phyloP scores from a whole-genome alignment of 2,329 filamentous ascomycete genomes.

The Sphaerulina musiva region DNA sequence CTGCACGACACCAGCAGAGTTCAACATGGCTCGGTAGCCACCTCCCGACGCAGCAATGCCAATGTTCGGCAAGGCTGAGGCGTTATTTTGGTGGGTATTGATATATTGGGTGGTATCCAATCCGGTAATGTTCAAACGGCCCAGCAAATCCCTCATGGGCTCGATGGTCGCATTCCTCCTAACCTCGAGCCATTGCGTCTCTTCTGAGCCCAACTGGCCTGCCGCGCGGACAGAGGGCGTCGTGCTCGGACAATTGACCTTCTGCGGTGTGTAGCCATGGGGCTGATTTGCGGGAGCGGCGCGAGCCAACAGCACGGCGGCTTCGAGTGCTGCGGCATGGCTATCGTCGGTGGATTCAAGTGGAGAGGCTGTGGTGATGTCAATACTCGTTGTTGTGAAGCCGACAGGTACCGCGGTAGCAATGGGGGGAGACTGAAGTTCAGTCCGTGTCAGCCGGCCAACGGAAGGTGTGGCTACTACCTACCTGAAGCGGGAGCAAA shows the following conservation, averaged over 20 bases:
- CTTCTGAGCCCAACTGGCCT: conserved; percentile 56
- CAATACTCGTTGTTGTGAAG: not conserved
- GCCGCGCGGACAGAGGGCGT: conserved; percentile 64
- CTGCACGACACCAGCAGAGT: conserved; percentile 69
- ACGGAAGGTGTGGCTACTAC: not conserved
- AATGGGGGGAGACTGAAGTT: not conserved
- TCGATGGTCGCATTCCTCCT: conserved; percentile 66
- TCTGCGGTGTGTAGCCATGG: conserved; percentile 64
- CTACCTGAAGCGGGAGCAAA: not conserved
- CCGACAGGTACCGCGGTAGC: not conserved
- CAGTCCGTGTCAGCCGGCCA: too few relatives aligned
- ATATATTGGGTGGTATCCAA: conserved; percentile 75
- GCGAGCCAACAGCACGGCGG: conserved; percentile 12
- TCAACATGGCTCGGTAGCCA: conserved; percentile 80
- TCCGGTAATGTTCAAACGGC: conserved; percentile 63
- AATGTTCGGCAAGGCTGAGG: conserved; percentile 58
- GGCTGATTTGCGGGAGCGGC: conserved; percentile 48
- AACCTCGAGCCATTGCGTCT: conserved; percentile 65
- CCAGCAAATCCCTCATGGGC: conserved; percentile 69
- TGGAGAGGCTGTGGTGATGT: conserved; percentile 1
- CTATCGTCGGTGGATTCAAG: conserved; percentile 1
- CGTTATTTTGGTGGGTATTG: conserved; percentile 50
- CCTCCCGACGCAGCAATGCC: conserved; percentile 75
- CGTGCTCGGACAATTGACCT: conserved; percentile 61
- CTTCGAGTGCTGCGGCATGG: not conserved